These are phyloP conservation scores for Globisporangium megalacanthum DNA, from an alignment of 352 stramenopile species.

Conservation along the genomic window DNA sequence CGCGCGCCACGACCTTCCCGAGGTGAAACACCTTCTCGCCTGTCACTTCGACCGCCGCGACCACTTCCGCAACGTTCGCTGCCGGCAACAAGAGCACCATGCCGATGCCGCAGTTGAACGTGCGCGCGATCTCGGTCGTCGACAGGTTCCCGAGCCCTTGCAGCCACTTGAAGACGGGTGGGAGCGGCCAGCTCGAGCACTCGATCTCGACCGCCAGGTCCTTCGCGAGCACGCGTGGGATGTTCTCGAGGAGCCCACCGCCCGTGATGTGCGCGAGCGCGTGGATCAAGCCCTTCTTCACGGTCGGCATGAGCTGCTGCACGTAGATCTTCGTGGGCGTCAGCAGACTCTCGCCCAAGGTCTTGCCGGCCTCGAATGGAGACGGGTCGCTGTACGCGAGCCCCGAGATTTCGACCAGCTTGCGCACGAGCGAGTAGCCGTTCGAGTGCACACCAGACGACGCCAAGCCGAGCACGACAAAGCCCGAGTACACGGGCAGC, in stretches of 20 bases:
- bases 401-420: slow-evolving; percentile 92
- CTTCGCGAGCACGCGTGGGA: slow-evolving; percentile 93
- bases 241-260: slow-evolving; percentile 97
- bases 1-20: slow-evolving; percentile 66
- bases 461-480: slow-evolving; percentile 93
- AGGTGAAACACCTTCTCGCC: slow-evolving; percentile 91
- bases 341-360: slow-evolving; percentile 92
- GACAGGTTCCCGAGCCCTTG: slow-evolving; percentile 89
- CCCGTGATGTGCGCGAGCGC: slow-evolving; percentile 98
- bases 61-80: slow-evolving; percentile 87
- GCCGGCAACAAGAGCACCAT: slow-evolving; percentile 96
- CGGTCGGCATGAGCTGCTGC: slow-evolving; percentile 77
- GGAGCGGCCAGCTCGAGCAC: slow-evolving; percentile 85
- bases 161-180: slow-evolving; percentile 98
- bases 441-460: slow-evolving; percentile 98
- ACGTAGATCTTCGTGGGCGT: slow-evolving; percentile 98
- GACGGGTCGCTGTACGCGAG: slow-evolving; percentile 71
- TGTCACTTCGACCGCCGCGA: slow-evolving; percentile 68
- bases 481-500: slow-evolving; percentile 85
- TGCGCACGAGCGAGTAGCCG: slow-evolving; percentile 98
- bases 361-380: slow-evolving; percentile 76
- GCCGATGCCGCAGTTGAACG: slow-evolving; percentile 99
- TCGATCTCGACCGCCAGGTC: slow-evolving; percentile 93
- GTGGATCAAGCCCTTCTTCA: slow-evolving; percentile 81
- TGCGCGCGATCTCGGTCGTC: slow-evolving; percentile 94